Evolutionary conservation across 169 alveolate species (phyloP).

Genomic region (Plasmodium berghei): DNA sequence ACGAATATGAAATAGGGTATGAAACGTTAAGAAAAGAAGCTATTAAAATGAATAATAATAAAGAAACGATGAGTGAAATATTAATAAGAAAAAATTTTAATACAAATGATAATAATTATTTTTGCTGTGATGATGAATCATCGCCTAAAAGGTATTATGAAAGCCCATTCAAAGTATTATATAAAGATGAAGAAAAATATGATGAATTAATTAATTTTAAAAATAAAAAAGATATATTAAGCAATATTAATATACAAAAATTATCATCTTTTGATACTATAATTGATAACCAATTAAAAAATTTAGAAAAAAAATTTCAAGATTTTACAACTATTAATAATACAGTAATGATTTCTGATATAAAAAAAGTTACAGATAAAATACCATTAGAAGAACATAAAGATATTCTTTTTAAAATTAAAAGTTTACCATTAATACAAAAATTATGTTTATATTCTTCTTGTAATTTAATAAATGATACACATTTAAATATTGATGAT

Average conservation of each 20-base stretch:
- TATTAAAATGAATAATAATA: slow-evolving; percentile 65
- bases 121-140: slow-evolving; percentile 13
- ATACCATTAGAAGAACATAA: slow-evolving; percentile 68
- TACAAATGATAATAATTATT: slow-evolving; percentile 38
- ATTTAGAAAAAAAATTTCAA: slow-evolving; percentile 37
- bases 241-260: slow-evolving; percentile 38
- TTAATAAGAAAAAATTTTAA: slow-evolving; percentile 53
- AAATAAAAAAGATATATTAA: slow-evolving; percentile 56
- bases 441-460: slow-evolving; percentile 56
- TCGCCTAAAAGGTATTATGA: slow-evolving; percentile 52
- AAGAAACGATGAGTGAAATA: slow-evolving; percentile 69
- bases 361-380: slow-evolving; percentile 69
- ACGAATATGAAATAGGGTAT: slow-evolving; percentile 49
- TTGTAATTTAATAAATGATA: slow-evolving; percentile 44
- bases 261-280: slow-evolving; percentile 48
- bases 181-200: slow-evolving; percentile 35
- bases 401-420: slow-evolving; percentile 55
- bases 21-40: slow-evolving; percentile 62
- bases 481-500: slow-evolving; percentile 45
- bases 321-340: slow-evolving; percentile 20
- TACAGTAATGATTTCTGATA: slow-evolving; percentile 65
- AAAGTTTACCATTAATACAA: slow-evolving; percentile 67
- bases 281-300: slow-evolving; percentile 61
- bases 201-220: slow-evolving; percentile 15
- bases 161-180: slow-evolving; percentile 69